Percentiles rank a stretch among this genome's conserved stretches.
Evolutionary conservation across 2,329 filamentous ascomycete genomes (phyloP).

Genomic region (Nectriaceae sp.): DNA sequence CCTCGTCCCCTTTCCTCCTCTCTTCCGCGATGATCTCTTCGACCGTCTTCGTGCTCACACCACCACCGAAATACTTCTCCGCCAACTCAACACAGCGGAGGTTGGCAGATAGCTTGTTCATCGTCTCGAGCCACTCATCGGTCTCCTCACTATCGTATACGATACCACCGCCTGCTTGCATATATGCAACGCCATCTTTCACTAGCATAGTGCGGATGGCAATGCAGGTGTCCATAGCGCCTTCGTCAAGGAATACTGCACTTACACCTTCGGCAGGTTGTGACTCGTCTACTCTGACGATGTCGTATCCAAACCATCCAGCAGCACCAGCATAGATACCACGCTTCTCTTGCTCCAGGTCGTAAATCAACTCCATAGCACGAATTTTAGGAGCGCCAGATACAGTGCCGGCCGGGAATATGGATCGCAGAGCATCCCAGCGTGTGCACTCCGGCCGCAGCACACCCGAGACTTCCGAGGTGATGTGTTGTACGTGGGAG

Average conservation of each 20-base stretch:
- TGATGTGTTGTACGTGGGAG: conserved; percentile 95
- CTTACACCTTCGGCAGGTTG: conserved; percentile 31
- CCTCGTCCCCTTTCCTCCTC: conserved; percentile 29
- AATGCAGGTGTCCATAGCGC: conserved; percentile 87
- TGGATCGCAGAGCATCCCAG: conserved; percentile 93
- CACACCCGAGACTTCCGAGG: conserved; percentile 93
- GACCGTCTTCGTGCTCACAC: conserved; percentile 26
- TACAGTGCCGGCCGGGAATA: conserved; percentile 96
- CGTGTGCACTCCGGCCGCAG: conserved; percentile 80
- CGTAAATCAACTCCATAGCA: conserved; percentile 96
- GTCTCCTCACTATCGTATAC: conserved; percentile 92
- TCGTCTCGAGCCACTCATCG: conserved; percentile 91
- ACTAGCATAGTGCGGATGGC: conserved; percentile 89
- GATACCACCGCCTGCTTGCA: conserved; percentile 88
- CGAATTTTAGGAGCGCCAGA: conserved; percentile 93
- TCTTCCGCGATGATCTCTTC: conserved; percentile 30
- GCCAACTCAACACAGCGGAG: conserved; percentile 30
- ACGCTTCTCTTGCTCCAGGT: conserved; percentile 90
- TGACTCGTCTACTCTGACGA: conserved; percentile 62
- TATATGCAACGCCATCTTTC: conserved; percentile 87
- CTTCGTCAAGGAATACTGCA: conserved; percentile 54
- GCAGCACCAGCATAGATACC: conserved; percentile 95
- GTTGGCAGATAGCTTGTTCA: conserved; percentile 79
- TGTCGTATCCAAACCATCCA: conserved; percentile 91
- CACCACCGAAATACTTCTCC: conserved; percentile 28